Percentiles rank a stretch among this genome's conserved stretches.
Conservation (phyloP, 345 rosid species). For the Aquilaria sinensis region DNA sequence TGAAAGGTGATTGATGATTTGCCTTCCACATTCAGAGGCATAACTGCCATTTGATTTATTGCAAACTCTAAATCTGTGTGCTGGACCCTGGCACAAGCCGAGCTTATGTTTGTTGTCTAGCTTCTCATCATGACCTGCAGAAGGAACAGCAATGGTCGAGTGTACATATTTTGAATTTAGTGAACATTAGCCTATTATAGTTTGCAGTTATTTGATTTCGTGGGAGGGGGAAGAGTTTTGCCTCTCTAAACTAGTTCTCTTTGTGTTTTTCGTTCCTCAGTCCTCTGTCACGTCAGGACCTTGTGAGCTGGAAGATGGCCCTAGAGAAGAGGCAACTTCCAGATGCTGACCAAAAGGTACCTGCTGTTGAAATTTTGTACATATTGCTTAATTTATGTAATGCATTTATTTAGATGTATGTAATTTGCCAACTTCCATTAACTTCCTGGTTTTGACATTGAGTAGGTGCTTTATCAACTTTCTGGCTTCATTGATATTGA, state of each 20-base stretch:
- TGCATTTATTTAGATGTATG: neutral
- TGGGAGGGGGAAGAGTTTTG: no score
- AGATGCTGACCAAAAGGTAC: conserved; percentile 77
- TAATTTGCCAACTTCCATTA: conserved; percentile 6
- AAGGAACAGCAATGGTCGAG: neutral
- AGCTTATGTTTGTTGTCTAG: no score
- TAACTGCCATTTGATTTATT: no score
- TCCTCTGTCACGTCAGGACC: conserved; percentile 89
- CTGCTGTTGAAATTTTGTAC: conserved; percentile 11
- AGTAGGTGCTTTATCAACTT: conserved; percentile 52
- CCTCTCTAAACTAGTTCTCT: neutral
- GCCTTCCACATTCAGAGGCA: no score
- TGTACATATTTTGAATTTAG: no score
- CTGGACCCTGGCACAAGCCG: no score
- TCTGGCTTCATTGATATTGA: conserved; percentile 85
- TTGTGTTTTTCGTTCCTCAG: conserved; percentile 23
- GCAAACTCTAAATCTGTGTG: no score
- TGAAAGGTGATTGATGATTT: conserved; percentile 47
- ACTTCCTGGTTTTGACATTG: conserved; percentile 7
- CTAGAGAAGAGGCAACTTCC: conserved; percentile 78
- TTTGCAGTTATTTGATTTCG: no score
- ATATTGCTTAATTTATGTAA: conserved; percentile 2
- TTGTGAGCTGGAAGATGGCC: conserved; percentile 96
- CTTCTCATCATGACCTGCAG: conserved; percentile 2
- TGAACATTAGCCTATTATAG: no score